phyloP scores from a whole-genome alignment of 2,329 filamentous ascomycete species.

The Macrophomina phaseolina region DNA sequence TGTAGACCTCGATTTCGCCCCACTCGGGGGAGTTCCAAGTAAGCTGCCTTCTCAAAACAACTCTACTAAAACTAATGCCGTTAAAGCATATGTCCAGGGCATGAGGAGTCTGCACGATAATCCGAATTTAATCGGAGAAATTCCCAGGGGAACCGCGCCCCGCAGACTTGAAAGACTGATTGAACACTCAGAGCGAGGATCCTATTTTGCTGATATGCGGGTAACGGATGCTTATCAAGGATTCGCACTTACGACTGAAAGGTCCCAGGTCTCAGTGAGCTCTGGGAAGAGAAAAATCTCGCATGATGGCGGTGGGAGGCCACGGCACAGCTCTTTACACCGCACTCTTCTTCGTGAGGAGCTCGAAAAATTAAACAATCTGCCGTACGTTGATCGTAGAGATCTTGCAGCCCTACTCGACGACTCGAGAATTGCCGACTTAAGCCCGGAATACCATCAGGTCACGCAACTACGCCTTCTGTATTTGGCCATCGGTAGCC shows the following conservation, averaged over 20 bases:
- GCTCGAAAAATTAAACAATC: conserved; percentile 15
- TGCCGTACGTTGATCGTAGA: neutral
- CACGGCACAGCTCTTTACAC: neutral
- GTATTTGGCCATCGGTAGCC: conserved; percentile 26
- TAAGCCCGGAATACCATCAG: conserved; percentile 3
- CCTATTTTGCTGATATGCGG: too few relatives aligned
- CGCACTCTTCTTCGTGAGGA: conserved; percentile 17
- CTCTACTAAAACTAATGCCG: neutral
- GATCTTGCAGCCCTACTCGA: conserved; percentile 12
- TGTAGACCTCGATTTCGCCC: neutral
- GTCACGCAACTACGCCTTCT: conserved; percentile 16
- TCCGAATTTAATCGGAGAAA: neutral
- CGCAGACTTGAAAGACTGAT: neutral
- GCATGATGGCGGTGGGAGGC: neutral
- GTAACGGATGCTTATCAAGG: neutral
- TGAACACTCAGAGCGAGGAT: neutral
- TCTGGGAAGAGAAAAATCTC: conserved; percentile 1
- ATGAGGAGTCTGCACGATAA: neutral
- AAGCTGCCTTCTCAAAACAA: neutral
- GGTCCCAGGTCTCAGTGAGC: neutral
- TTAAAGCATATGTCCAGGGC: neutral
- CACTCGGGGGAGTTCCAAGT: neutral
- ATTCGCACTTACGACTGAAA: neutral
- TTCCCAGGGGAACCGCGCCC: neutral
- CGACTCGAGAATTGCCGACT: conserved; percentile 4